Evolutionary conservation across 352 stramenopile genomes (phyloP).

Genomic region (Albugo candida): DNA sequence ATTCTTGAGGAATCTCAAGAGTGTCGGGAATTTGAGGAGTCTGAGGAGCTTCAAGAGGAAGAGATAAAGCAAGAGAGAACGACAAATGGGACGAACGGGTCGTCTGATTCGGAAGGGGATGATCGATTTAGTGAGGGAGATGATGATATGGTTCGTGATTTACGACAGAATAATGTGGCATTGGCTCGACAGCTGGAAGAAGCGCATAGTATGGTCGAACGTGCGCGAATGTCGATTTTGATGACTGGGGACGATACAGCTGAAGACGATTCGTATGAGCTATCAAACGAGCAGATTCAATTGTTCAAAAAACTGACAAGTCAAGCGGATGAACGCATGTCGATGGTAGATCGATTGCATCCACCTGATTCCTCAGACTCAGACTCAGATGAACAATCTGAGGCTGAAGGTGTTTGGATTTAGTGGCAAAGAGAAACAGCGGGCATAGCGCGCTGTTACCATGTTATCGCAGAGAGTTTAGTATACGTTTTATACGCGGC

Average conservation of each 20-base stretch:
- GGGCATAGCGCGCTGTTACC: neutral
- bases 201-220: slow-evolving; percentile 66
- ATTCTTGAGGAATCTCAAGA: neutral
- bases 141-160: slow-evolving; percentile 45
- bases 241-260: slow-evolving; percentile 42
- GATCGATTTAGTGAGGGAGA: slow-evolving; percentile 57
- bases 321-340: slow-evolving; percentile 69
- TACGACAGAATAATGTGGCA: slow-evolving; percentile 75
- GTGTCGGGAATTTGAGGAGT: neutral
- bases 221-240: slow-evolving; percentile 74
- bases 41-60: slow-evolving; percentile 1
- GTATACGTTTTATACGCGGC: too few species aligned
- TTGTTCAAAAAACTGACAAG: slow-evolving; percentile 84
- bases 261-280: slow-evolving; percentile 32
- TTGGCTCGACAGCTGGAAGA: slow-evolving; percentile 62
- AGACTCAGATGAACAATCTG: slow-evolving; percentile 39
- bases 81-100: slow-evolving; percentile 50
- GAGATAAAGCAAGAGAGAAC: slow-evolving; percentile 10
- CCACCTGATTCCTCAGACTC: slow-evolving; percentile 59
- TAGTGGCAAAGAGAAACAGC: slow-evolving; percentile 11
- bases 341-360: slow-evolving; percentile 63
- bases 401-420: slow-evolving; percentile 69
- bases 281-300: slow-evolving; percentile 76
- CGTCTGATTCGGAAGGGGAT: slow-evolving; percentile 62
- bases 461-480: too few species aligned